These are phyloP conservation scores for Elongisporangium anandrum DNA, from an alignment of 352 stramenopile genomes.

Conservation along the genomic window DNA sequence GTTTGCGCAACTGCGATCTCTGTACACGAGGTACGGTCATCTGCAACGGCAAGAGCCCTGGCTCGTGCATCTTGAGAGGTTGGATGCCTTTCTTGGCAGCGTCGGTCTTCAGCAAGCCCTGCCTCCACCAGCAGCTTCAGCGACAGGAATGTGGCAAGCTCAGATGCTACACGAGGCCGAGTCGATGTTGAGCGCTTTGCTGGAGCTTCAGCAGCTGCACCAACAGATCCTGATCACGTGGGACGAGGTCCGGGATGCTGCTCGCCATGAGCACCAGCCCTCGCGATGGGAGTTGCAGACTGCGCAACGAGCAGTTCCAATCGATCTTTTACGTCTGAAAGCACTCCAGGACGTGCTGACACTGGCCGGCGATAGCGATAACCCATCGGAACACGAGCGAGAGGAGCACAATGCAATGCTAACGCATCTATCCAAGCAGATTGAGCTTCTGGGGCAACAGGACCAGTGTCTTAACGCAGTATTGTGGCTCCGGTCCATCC, in stretches of 20 bases:
- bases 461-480: slow-evolving; percentile 27
- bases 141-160: slow-evolving; percentile 3
- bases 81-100: slow-evolving; percentile 37
- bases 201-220: slow-evolving; percentile 45
- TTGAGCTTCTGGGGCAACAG: slow-evolving; percentile 29
- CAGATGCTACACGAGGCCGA: slow-evolving; percentile 31
- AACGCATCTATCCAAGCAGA: slow-evolving; percentile 15
- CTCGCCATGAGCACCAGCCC: not conserved
- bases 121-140: not conserved
- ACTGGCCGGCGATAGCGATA: slow-evolving; percentile 8
- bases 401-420: slow-evolving; percentile 4
- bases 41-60: slow-evolving; percentile 51
- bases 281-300: not conserved
- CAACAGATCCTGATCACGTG: slow-evolving; percentile 46
- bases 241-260: slow-evolving; percentile 42
- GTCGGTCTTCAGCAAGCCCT: slow-evolving; percentile 5
- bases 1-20: slow-evolving; percentile 47
- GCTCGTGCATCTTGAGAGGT: slow-evolving; percentile 32
- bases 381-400: not conserved
- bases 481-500: slow-evolving; percentile 7
- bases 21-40: slow-evolving; percentile 50
- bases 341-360: slow-evolving; percentile 37
- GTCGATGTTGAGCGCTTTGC: slow-evolving; percentile 30
- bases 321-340: slow-evolving; percentile 29
- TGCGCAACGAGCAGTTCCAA: slow-evolving; percentile 15